phyloP scores from a whole-genome alignment of 805 yeast genomes.

The Candida coquimbonensis region DNA sequence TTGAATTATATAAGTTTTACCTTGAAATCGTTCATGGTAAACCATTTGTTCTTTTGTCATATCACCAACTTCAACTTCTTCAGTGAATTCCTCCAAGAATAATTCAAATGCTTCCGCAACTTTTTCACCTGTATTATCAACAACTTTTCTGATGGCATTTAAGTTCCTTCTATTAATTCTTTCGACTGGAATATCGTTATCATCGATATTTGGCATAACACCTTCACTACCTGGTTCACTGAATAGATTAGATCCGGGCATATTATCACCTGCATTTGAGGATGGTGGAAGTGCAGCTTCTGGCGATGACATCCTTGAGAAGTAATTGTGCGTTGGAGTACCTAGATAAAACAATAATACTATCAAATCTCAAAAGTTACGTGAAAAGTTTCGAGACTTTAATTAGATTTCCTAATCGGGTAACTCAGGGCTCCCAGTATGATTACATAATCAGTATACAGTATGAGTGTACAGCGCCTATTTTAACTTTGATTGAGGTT shows the following conservation, averaged over 20 bases:
- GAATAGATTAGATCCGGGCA: slow-evolving; percentile 19
- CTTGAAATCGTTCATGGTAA: slow-evolving; percentile 37
- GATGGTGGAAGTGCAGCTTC: slow-evolving; percentile 18
- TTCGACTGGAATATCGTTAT: slow-evolving; percentile 15
- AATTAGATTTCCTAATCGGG: slow-evolving; percentile 16
- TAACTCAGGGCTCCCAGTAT: background rate
- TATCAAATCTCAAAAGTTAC: background rate
- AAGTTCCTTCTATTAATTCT: slow-evolving; percentile 48
- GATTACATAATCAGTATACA: too few relatives aligned
- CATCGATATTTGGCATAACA: slow-evolving; percentile 3
- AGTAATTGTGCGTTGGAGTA: background rate
- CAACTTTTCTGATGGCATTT: slow-evolving; percentile 74
- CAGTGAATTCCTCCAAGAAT: slow-evolving; percentile 63
- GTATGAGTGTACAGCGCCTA: too few relatives aligned
- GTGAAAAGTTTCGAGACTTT: slow-evolving; percentile 3
- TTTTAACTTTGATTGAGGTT: background rate
- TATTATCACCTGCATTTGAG: slow-evolving; percentile 12
- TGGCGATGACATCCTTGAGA: slow-evolving; percentile 13
- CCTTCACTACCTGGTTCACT: slow-evolving; percentile 12
- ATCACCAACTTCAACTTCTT: slow-evolving; percentile 26
- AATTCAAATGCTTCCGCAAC: slow-evolving; percentile 87
- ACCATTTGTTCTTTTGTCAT: slow-evolving; percentile 23
- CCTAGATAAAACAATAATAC: background rate
- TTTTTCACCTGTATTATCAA: slow-evolving; percentile 88
- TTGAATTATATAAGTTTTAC: slow-evolving; percentile 67